Evolutionary conservation across 345 rosid species (phyloP), one percentile per base, ranked within the genome.

Genomic region (Dipteronia sinensis): DNA sequence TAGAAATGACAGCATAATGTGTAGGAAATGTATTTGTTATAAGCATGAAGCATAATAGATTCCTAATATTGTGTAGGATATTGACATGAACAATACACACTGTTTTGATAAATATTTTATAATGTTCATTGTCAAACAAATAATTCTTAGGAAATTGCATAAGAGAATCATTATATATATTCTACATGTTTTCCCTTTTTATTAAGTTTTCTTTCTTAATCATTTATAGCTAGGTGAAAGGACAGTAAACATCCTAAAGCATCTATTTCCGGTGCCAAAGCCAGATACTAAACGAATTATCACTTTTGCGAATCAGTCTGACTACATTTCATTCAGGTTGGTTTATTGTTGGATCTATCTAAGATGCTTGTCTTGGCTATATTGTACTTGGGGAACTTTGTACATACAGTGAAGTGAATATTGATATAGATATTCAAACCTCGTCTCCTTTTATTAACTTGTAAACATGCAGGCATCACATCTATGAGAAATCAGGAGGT

Each of bases 251-350:
- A 85, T 96, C 78, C 85, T 96, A 70, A 96, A 92, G 83, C 95
- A 96, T 86, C 82, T 96, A 55, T 96, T 96, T 86, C 98, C 99
- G 67, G 87, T 87, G 85, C 98, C 97, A 29, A 96, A 93, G 87
- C 85, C 76, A 19, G 97, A 94, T 70, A 79, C 94, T 47, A 92
- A 85, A 71, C 93, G 98, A 12, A 91, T 94, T 16, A 85, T 96
- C 77, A 94, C 98, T 34, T 92, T 94, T 75, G 91, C 97, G 56
- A 94, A 89, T 84, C 88, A 89, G 63, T 86, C 92, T 23, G 97
- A 94, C 85, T 89, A 90, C 65, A 73, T 96, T 47, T 94, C 98
- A 58, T 96, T 96, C 93, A 96, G 99, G 99, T 96, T 82, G 62
- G 85, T 76, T 55, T 46, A 22, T 72, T 70, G 6, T 76, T 49